Base-by-base conservation (phyloP, 495 filamentous ascomycete genomes). In the Penicillium samsonianum region DNA sequence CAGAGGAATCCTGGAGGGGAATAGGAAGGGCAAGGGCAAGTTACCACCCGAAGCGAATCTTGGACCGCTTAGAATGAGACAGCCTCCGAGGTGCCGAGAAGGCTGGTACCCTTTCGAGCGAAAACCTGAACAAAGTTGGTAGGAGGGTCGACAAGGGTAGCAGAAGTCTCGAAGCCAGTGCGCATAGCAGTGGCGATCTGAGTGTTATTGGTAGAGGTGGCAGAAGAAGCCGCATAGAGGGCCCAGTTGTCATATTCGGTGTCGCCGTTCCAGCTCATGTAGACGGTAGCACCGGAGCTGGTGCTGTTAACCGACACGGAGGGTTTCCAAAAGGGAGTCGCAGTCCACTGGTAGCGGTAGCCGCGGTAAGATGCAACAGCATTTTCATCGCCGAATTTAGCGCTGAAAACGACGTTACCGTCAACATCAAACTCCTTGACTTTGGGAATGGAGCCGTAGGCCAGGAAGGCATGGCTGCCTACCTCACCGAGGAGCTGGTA, bases 371-470 rank as follows among this genome's bases (percentile, higher is more conserved):
- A 76, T 8, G 71, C 73, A 23, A 75, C 70, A 9, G 60, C 50
- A 43, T 76, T 73, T 14, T 74, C 63, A 0, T 69, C 65, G 42
- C 73, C 75, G 43, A 75, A 78, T 17, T 68, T 58, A 6, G 69
- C 73, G 26, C 70, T 73, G 47, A 70, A 65, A 17, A 73, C 66
- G 37, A 65, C 65, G 23, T 71, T 67, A 49, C 64, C 62, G 19
- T 67, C 54, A 28, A 53, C 67, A 44, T 72, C 68, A 51, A 69
- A 80, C 54, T 84, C 82, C 16, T 80, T 80, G 20, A 84, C 55
- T 4, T 76, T 72, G 22, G 80, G 64, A 46, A 77, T 77, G 30
- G 73, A 73, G 0, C 82, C 82, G 63, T 79, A 85, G 43, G 64
- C 76, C 61, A 81, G 49, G 37, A 83, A 56, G 9, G 71, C 71